These are phyloP conservation scores for Cyclotella baltica DNA, from an alignment of 108 stramenopile species.

Conservation along the genomic window DNA sequence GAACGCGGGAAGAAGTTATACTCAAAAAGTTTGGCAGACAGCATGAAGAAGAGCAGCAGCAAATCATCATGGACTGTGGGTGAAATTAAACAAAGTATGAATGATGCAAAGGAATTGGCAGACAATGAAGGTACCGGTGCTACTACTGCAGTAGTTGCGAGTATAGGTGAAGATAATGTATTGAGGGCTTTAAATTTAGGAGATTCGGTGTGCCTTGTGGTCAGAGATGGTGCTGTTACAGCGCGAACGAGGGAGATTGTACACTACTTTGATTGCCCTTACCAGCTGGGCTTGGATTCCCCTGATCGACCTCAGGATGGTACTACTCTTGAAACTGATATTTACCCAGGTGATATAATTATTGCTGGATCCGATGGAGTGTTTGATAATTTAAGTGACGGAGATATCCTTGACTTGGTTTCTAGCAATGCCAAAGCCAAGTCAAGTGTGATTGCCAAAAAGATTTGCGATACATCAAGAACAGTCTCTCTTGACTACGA, in stretches of 20 bases:
- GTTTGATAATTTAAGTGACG: conserved; percentile 86
- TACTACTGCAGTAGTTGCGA: conserved; percentile 83
- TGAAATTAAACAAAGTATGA: conserved; percentile 66
- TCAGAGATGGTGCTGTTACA: conserved; percentile 69
- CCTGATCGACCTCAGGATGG: conserved; percentile 87
- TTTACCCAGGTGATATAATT: conserved; percentile 78
- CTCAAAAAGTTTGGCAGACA: conserved; percentile 68
- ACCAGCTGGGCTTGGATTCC: conserved; percentile 80
- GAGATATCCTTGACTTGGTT: conserved; percentile 52
- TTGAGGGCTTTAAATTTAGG: conserved; percentile 82
- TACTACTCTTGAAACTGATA: conserved; percentile 71
- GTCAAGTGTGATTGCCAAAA: conserved; percentile 60
- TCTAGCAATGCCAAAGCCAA: conserved; percentile 29
- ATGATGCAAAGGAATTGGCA: conserved; percentile 66
- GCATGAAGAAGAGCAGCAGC: conserved; percentile 62
- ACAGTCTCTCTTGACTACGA: conserved; percentile 68
- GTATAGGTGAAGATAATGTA: conserved; percentile 77
- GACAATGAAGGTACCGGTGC: conserved; percentile 82
- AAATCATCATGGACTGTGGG: conserved; percentile 49
- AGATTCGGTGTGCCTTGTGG: conserved; percentile 78
- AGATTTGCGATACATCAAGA: conserved; percentile 71
- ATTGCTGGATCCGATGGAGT: conserved; percentile 86
- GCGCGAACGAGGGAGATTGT: conserved; percentile 78
- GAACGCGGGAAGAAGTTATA: conserved; percentile 77
- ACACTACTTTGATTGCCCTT: conserved; percentile 92